phyloP scores from a whole-genome alignment of 257 asterid species.

The Solanum virginianum region DNA sequence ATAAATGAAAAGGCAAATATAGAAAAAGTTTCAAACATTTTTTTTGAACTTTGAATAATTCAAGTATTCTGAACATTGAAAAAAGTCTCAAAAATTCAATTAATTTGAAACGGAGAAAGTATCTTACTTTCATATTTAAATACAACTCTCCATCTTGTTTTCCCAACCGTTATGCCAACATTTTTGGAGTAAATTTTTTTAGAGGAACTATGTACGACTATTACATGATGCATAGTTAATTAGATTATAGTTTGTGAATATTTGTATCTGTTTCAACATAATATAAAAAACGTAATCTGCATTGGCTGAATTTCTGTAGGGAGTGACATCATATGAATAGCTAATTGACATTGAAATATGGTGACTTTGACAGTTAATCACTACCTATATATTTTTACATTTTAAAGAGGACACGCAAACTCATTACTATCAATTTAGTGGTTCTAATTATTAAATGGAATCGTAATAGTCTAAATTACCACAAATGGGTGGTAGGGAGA shows the following conservation, averaged over 20 bases:
- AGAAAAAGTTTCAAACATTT: no score
- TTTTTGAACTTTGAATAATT: no score
- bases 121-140: slow-evolving; percentile 6
- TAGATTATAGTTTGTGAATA: not conserved
- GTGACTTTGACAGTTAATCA: slow-evolving; percentile 26
- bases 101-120: no score
- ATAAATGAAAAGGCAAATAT: no score
- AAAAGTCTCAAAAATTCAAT: no score
- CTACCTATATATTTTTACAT: not conserved
- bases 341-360: slow-evolving; percentile 7
- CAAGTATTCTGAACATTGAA: no score
- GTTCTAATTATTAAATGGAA: not conserved
- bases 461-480: not conserved
- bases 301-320: slow-evolving; percentile 10
- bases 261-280: slow-evolving; percentile 6
- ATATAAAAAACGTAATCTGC: not conserved
- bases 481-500: no score
- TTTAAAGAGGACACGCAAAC: not conserved
- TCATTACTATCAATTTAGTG: not conserved
- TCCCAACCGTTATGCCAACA: slow-evolving; percentile 47
- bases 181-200: slow-evolving; percentile 10
- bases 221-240: not conserved
- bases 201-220: not conserved
- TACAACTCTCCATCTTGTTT: slow-evolving; percentile 12
- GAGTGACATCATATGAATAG: slow-evolving; percentile 20